Conservation (phyloP, 2,329 filamentous ascomycete species). For the Ophiosphaerella herpotricha region DNA sequence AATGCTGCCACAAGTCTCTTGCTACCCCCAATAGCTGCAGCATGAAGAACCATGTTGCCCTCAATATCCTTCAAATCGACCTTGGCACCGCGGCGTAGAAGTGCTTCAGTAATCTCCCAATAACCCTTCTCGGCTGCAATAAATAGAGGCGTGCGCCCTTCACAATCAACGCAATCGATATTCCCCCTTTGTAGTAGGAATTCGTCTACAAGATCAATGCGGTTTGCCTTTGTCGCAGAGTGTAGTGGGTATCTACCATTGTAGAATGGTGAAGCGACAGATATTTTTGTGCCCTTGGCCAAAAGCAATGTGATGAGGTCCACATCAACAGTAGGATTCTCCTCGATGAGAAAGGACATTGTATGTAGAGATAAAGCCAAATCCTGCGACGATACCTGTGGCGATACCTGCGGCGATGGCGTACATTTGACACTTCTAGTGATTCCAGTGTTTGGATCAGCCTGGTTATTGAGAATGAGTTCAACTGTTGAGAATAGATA, state of each 20-base stretch:
- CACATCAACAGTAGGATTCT: constrained; percentile 24
- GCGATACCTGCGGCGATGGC: constrained; percentile 11
- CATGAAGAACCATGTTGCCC: constrained; percentile 28
- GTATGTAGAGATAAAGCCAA: constrained; percentile 21
- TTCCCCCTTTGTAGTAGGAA: constrained; percentile 24
- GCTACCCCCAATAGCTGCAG: constrained; percentile 21
- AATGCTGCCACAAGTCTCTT: constrained; percentile 16
- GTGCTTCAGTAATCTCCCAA: constrained; percentile 23
- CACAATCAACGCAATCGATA: constrained; percentile 19
- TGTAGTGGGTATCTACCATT: constrained; percentile 32
- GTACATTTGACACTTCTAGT: constrained; percentile 12
- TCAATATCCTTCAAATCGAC: constrained; percentile 17
- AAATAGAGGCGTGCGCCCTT: constrained; percentile 27
- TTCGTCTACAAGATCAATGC: constrained; percentile 29
- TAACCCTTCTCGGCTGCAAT: constrained; percentile 24
- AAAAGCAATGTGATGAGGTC: constrained; percentile 28
- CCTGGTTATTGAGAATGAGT: constrained; percentile 17
- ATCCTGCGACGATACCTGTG: constrained; percentile 7
- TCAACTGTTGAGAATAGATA: constrained; percentile 27
- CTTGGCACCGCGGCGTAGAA: constrained; percentile 25
- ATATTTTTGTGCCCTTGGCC: constrained; percentile 23
- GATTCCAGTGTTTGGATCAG: constrained; percentile 26
- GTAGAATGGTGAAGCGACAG: constrained; percentile 26
- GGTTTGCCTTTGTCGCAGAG: constrained; percentile 30
- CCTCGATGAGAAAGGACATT: constrained; percentile 30